A percentile compares a stretch with the other conserved stretches of the same genome.
Evolutionary conservation across 2,329 filamentous ascomycete species (phyloP).

Genomic region (Mycogone perniciosa): DNA sequence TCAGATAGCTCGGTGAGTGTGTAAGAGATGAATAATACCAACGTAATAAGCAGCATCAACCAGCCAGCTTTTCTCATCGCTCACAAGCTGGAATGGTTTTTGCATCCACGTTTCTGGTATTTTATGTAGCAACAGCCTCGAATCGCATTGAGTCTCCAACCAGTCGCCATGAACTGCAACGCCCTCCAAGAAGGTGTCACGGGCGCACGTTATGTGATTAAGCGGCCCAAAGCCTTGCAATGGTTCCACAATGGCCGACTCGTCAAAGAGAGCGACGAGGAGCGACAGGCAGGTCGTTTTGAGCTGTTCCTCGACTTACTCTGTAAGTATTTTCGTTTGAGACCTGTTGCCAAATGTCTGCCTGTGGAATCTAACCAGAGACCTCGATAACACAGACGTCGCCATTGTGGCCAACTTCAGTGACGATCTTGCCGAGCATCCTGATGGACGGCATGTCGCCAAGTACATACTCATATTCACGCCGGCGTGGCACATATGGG

Average conservation of each 20-base stretch:
- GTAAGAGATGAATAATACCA: no score
- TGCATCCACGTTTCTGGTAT: neutral
- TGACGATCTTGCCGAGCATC: constrained; percentile 40
- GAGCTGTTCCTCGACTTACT: constrained; percentile 45
- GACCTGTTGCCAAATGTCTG: neutral
- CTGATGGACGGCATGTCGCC: constrained; percentile 36
- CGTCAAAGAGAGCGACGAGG: constrained; percentile 35
- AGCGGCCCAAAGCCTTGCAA: constrained; percentile 35
- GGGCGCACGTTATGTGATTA: constrained; percentile 29
- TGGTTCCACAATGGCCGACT: constrained; percentile 39
- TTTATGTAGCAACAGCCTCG: neutral
- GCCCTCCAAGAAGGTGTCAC: constrained; percentile 27
- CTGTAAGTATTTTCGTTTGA: constrained; percentile 24
- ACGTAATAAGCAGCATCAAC: no score
- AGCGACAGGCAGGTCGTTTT: constrained; percentile 40
- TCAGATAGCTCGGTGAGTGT: no score
- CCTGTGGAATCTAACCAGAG: no score
- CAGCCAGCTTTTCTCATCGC: no score
- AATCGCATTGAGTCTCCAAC: neutral
- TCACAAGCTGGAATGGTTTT: neutral
- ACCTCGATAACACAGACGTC: constrained; percentile 24
- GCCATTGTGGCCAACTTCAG: constrained; percentile 46
- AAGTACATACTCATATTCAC: constrained; percentile 44
- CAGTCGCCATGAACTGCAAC: constrained; percentile 30
- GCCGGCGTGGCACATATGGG: constrained; percentile 45